Conservation (phyloP, 352 stramenopile species). For the Phytophthora niederhauseri region DNA sequence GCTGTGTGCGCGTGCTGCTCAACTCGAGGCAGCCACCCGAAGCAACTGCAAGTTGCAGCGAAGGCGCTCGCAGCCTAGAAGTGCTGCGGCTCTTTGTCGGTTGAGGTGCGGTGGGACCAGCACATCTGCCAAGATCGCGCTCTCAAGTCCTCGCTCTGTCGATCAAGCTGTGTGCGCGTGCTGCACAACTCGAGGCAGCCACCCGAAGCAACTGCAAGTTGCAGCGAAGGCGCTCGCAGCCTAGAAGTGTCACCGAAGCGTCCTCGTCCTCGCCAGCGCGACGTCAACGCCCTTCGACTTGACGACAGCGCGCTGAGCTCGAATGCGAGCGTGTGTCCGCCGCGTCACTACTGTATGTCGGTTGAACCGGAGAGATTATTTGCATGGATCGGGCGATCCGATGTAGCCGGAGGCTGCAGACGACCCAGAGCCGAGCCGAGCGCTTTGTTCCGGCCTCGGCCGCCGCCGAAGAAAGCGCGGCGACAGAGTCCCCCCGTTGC, state of each 20-base stretch:
- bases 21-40: neutral
- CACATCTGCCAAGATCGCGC: conserved; percentile 1
- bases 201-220: neutral
- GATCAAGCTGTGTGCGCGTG: neutral
- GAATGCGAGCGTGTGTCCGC: conserved; percentile 17
- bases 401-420: conserved; percentile 19
- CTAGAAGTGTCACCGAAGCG: neutral
- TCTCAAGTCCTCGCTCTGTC: neutral
- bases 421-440: conserved; percentile 8
- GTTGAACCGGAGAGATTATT: conserved; percentile 13
- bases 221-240: neutral
- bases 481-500: neutral
- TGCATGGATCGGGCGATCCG: conserved; percentile 7
- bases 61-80: neutral
- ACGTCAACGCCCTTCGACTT: conserved; percentile 20
- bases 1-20: neutral
- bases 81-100: neutral
- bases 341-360: conserved; percentile 29
- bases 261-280: neutral
- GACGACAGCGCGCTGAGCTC: conserved; percentile 9
- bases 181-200: neutral
- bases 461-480: neutral
- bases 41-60: neutral
- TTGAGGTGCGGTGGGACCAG: neutral
- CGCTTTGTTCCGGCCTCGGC: conserved; percentile 19